Percentiles rank a stretch among this genome's conserved stretches.
These are phyloP conservation scores for Coemansia umbellata DNA, from an alignment of 192 early-diverging fungal species.

Conservation along the genomic window DNA sequence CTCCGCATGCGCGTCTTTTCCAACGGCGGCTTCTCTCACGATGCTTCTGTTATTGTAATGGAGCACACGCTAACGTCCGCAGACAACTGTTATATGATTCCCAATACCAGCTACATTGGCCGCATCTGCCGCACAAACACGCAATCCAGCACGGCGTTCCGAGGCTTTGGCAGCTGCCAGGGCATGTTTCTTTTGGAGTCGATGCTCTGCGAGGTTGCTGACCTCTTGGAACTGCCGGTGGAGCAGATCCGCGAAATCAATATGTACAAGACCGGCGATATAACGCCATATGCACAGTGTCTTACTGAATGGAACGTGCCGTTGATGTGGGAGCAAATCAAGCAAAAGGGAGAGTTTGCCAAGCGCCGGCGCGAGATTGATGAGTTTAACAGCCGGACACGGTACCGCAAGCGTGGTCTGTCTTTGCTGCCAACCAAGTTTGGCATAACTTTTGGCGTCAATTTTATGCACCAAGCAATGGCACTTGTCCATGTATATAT, in stretches of 20 bases:
- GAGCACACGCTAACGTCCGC: constrained; percentile 69
- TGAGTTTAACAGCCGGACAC: constrained; percentile 64
- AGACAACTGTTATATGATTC: constrained; percentile 79
- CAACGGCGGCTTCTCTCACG: constrained; percentile 66
- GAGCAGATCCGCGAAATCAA: constrained; percentile 65
- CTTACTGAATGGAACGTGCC: constrained; percentile 71
- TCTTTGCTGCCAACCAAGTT: constrained; percentile 80
- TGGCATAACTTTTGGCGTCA: constrained; percentile 70
- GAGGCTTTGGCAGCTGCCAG: constrained; percentile 84
- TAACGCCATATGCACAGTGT: constrained; percentile 65
- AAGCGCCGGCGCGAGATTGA: constrained; percentile 56
- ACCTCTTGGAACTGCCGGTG: constrained; percentile 58
- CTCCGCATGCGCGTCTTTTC: constrained; percentile 58
- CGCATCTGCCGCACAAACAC: constrained; percentile 77
- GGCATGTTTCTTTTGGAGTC: constrained; percentile 78
- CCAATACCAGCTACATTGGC: constrained; percentile 62
- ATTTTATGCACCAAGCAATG: constrained; percentile 78
- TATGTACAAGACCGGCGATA: constrained; percentile 65
- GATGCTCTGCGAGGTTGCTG: constrained; percentile 75
- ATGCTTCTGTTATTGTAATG: constrained; percentile 63
- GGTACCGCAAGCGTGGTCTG: constrained; percentile 77
- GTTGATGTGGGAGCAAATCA: constrained; percentile 65
- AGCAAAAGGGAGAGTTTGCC: constrained; percentile 51
- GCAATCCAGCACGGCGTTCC: constrained; percentile 82
- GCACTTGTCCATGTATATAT: constrained; percentile 81